Evolutionary conservation across 169 alveolate genomes (phyloP).

Genomic region (Plasmodium sp.): DNA sequence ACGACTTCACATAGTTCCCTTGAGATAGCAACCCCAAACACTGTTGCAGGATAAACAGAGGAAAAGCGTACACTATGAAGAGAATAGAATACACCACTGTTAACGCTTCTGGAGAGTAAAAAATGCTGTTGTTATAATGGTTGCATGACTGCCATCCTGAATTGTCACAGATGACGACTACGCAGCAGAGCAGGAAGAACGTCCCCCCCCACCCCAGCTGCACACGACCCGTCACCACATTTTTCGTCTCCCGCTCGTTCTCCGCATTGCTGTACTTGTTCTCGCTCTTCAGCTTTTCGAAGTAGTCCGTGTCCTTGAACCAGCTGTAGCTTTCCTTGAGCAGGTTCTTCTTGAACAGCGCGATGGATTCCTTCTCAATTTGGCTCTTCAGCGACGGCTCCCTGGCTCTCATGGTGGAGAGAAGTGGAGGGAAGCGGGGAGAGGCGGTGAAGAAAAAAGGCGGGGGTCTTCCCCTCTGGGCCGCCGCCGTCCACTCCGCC

Average conservation of each 20-base stretch:
- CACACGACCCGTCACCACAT: slow-evolving; percentile 56
- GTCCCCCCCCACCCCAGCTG: slow-evolving; percentile 75
- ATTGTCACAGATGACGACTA: slow-evolving; percentile 67
- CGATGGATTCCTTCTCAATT: slow-evolving; percentile 63
- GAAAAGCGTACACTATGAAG: slow-evolving; percentile 48
- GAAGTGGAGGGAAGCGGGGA: not conserved
- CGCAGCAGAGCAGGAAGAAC: slow-evolving; percentile 67
- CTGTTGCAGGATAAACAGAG: slow-evolving; percentile 48
- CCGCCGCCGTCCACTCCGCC: not conserved
- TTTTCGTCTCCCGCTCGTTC: slow-evolving; percentile 47
- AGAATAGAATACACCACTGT: slow-evolving; percentile 45
- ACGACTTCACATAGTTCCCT: slow-evolving; percentile 53
- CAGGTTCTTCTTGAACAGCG: slow-evolving; percentile 53
- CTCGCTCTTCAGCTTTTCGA: slow-evolving; percentile 54
- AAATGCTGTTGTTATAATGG: slow-evolving; percentile 47
- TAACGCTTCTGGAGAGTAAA: slow-evolving; percentile 72
- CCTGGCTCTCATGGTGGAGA: slow-evolving; percentile 12
- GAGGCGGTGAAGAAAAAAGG: not conserved
- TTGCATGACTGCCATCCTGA: slow-evolving; percentile 75
- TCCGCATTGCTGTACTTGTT: slow-evolving; percentile 37
- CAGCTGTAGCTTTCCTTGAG: slow-evolving; percentile 63
- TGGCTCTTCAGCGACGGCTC: not conserved
- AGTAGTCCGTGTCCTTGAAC: slow-evolving; percentile 69
- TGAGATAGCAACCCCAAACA: slow-evolving; percentile 67
- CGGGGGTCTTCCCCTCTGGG: not conserved